A percentile compares a stretch with the other conserved stretches of the same genome.
Evolutionary conservation across 495 filamentous ascomycete species (phyloP).

Genomic region (Aspergillus ostianus): DNA sequence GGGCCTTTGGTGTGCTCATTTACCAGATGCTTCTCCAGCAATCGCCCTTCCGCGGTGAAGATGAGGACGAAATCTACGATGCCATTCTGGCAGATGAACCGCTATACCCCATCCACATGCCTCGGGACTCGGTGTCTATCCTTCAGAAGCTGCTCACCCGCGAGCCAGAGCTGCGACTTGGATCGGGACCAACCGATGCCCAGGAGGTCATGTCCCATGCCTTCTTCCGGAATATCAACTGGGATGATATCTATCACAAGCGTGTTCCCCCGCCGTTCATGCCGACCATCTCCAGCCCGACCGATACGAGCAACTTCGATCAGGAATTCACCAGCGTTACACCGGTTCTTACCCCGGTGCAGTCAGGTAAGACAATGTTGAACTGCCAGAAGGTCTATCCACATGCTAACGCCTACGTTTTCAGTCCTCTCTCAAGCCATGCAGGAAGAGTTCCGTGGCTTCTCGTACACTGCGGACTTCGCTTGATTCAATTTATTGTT

Average conservation of each 20-base stretch:
- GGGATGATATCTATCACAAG: constrained; percentile 98
- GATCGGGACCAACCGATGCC: constrained; percentile 93
- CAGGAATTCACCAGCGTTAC: constrained; percentile 98
- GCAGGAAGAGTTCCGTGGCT: constrained; percentile 99
- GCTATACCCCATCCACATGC: constrained; percentile 98
- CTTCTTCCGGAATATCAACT: constrained; percentile 97
- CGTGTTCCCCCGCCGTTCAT: constrained; percentile 82
- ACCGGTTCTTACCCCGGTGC: constrained; percentile 93
- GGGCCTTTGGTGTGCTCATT: constrained; percentile 99
- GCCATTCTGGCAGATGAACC: constrained; percentile 97
- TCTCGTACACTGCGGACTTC: constrained; percentile 89
- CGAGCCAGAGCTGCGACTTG: constrained; percentile 89
- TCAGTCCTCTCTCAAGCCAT: constrained; percentile 94
- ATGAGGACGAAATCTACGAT: constrained; percentile 99
- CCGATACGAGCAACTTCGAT: constrained; percentile 99
- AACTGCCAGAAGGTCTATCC: constrained; percentile 8
- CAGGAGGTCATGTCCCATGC: constrained; percentile 99
- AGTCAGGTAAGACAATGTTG: constrained; percentile 77
- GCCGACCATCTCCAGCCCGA: constrained; percentile 82
- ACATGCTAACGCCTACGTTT: constrained; percentile 14
- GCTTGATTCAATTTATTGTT: constrained; percentile 32
- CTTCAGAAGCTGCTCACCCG: constrained; percentile 96
- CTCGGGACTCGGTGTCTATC: constrained; percentile 94
- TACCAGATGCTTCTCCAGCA: constrained; percentile 99
- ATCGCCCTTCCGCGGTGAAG: constrained; percentile 97